A percentile compares a stretch with the other conserved stretches of the same genome.
Evolutionary conservation across 768 basidiomycete genomes (phyloP).

Genomic region (Sporobolomyces roseus): DNA sequence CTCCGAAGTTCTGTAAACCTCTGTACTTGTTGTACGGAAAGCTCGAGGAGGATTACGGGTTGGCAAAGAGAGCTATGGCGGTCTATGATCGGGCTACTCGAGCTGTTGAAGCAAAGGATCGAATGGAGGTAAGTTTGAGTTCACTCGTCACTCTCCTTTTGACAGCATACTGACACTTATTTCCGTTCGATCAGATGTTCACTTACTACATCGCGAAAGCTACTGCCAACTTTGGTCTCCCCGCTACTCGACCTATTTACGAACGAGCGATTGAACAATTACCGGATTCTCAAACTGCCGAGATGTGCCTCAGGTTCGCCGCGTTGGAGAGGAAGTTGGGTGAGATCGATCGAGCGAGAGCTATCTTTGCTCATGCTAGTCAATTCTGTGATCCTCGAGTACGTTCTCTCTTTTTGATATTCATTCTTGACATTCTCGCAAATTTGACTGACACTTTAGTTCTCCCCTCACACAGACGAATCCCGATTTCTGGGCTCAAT

Average conservation of each 20-base stretch:
- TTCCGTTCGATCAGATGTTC: constrained; percentile 65
- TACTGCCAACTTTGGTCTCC: constrained; percentile 88
- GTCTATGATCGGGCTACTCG: constrained; percentile 90
- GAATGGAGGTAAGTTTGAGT: constrained; percentile 70
- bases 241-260: constrained; percentile 93
- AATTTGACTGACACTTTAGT: too few species aligned
- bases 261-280: constrained; percentile 88
- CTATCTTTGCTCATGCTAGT: constrained; percentile 93
- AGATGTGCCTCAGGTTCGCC: constrained; percentile 97
- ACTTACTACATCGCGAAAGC: constrained; percentile 97
- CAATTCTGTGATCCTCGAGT: constrained; percentile 97
- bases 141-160: not conserved
- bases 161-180: not conserved
- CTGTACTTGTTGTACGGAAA: constrained; percentile 94
- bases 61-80: constrained; percentile 92
- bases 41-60: constrained; percentile 87
- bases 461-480: not conserved
- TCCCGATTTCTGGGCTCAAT: constrained; percentile 87
- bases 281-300: constrained; percentile 88
- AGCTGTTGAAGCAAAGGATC: constrained; percentile 81
- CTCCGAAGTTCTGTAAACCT: constrained; percentile 87
- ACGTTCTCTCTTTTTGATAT: not conserved
- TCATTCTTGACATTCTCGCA: too few species aligned
- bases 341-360: constrained; percentile 94
- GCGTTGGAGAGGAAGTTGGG: constrained; percentile 93